These are phyloP conservation scores for Cytospora piceae DNA, from an alignment of 2,329 filamentous ascomycete genomes.

Conservation along the genomic window DNA sequence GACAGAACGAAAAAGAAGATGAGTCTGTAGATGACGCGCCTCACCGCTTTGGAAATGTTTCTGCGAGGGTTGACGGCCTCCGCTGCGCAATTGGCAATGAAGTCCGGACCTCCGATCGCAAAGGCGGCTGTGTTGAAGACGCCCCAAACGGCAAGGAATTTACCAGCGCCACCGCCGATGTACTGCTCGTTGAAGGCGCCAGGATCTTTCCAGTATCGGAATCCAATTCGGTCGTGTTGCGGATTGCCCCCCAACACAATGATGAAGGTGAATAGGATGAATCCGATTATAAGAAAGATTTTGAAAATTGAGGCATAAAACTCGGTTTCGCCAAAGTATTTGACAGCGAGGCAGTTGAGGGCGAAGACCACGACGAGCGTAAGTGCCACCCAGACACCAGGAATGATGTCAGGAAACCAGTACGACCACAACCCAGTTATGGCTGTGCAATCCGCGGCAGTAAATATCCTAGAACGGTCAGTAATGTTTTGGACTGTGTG, in stretches of 20 bases:
- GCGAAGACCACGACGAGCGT: constrained; percentile 31
- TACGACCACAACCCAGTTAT: constrained; percentile 4
- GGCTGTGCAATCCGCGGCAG: constrained; percentile 7
- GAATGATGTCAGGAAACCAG: constrained; percentile 11
- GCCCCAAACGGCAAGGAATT: constrained; percentile 48
- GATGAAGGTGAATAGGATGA: constrained; percentile 21
- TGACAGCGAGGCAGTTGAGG: constrained; percentile 29
- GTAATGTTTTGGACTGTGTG: neutral
- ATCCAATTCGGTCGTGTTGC: constrained; percentile 40
- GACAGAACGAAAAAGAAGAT: constrained; percentile 40
- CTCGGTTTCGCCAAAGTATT: constrained; percentile 19
- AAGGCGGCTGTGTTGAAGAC: constrained; percentile 36
- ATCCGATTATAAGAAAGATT: constrained; percentile 20
- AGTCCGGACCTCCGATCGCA: constrained; percentile 28
- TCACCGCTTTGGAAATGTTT: constrained; percentile 31
- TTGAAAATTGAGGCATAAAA: constrained; percentile 22
- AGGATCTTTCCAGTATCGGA: constrained; percentile 49
- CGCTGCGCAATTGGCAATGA: constrained; percentile 29
- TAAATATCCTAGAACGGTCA: constrained; percentile 9
- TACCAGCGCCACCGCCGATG: constrained; percentile 42
- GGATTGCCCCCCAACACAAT: constrained; percentile 23
- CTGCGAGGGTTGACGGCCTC: constrained; percentile 32
- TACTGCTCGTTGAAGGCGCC: constrained; percentile 50
- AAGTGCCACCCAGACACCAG: constrained; percentile 33
- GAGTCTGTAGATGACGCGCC: constrained; percentile 39